These are phyloP conservation scores for Moesziomyces aphidis DNA, from an alignment of 1,284 basidiomycete species.

Conservation along the genomic window DNA sequence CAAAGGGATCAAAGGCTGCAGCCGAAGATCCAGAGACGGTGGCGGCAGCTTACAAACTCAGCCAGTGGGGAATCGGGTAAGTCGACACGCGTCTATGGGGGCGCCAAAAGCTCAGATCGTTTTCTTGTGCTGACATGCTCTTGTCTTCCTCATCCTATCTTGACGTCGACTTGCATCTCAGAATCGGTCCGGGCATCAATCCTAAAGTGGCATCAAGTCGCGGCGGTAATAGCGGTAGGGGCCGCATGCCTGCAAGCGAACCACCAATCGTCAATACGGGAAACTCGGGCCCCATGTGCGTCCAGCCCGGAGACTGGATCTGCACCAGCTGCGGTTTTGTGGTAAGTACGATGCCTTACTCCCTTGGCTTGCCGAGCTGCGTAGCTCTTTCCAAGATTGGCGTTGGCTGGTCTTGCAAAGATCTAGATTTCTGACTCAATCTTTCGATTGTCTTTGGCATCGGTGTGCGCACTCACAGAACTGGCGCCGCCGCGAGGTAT, in stretches of 20 bases:
- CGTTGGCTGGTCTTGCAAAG: too few species aligned
- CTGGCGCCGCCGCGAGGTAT: slow-evolving; percentile 85
- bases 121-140: not conserved
- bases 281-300: slow-evolving; percentile 83
- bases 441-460: not conserved
- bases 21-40: slow-evolving; percentile 46
- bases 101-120: too few species aligned
- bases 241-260: slow-evolving; percentile 28
- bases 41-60: slow-evolving; percentile 42
- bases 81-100: not conserved
- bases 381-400: too few species aligned
- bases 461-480: slow-evolving; percentile 64
- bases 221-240: slow-evolving; percentile 13
- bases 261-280: slow-evolving; percentile 80
- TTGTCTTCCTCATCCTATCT: not conserved
- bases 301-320: slow-evolving; percentile 91
- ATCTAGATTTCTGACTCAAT: too few species aligned
- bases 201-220: slow-evolving; percentile 35
- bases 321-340: slow-evolving; percentile 76
- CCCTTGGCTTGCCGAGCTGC: not conserved
- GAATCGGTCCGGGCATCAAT: slow-evolving; percentile 58
- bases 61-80: slow-evolving; percentile 47
- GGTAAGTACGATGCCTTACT: slow-evolving; percentile 21
- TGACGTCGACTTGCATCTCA: not conserved
- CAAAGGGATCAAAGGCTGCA: slow-evolving; percentile 43